Evolutionary conservation across 2,329 filamentous ascomycete species (phyloP), one percentile per base, ranked within the genome.

Genomic region (Aplosporella prunicola): DNA sequence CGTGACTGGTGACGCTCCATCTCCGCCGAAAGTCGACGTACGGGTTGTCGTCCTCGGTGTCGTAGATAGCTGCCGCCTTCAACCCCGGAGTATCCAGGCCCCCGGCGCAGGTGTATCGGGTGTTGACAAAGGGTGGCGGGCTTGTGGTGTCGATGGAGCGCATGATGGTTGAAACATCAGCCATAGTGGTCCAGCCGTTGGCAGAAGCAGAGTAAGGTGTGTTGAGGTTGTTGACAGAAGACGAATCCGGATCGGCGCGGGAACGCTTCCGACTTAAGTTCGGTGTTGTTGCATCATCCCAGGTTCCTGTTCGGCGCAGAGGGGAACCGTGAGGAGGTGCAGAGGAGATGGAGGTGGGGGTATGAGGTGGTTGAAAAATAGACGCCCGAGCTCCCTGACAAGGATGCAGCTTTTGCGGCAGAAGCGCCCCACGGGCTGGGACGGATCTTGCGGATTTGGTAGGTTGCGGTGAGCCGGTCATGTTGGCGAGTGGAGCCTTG

Each of bases 71-170:
- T 16, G 58, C 53, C 9, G 56, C 47, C 31, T 56, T 51, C 15
- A 60, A 47, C 14, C 61, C 56, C 10, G 67, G 65, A 8, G 61
- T 66, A 40, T 72, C 69, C 49, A 69, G 55, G 2, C 69, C 69
- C 25, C 66, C 66, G 23, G 67, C 67, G 4, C 72, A 54, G 14
- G 56, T 53, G 51, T 74, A 73, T 44, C 58, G 60, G 32, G 71
- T 68, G 50, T 72, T 69, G 10, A 70, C 68, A 33, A 70, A 60
- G 3, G 62, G 62, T 18, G 57, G 54, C 11, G 67, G 67, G 38
- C 50, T 64, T 45, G 34, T 53, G 34, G 49, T 45, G 26, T 51
- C 43, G 7, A 45, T 43, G 25, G 45, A 40, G 15, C 38, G 36
- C 36, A 39, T 27, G 30, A 39, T 32, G 25, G 34, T 29, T 27